Evolutionary conservation across 1,284 basidiomycete species (phyloP).

Genomic region (Earliella scabrosa): DNA sequence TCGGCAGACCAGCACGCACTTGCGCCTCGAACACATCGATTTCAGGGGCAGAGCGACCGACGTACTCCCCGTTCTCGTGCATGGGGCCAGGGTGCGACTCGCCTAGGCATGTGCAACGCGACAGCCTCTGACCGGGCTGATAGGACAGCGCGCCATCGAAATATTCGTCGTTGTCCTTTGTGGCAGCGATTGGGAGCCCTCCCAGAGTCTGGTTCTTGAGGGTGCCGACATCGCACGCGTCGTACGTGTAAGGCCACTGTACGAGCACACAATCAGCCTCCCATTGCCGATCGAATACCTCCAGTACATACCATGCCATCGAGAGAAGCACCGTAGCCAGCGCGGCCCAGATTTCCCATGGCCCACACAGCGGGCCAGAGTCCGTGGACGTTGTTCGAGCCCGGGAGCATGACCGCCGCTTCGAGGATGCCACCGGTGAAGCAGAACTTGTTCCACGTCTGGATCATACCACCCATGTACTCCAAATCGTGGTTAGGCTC

Average conservation of each 20-base stretch:
- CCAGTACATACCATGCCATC: slow-evolving; percentile 58
- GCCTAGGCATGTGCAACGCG: slow-evolving; percentile 84
- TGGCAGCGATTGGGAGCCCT: slow-evolving; percentile 43
- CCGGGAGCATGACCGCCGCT: slow-evolving; percentile 82
- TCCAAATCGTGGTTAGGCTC: slow-evolving; percentile 74
- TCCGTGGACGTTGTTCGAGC: slow-evolving; percentile 57
- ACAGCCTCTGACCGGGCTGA: slow-evolving; percentile 77
- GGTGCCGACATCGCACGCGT: slow-evolving; percentile 62
- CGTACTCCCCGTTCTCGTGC: slow-evolving; percentile 54
- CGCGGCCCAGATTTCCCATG: slow-evolving; percentile 61
- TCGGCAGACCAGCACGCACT: too few relatives aligned
- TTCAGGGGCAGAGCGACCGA: slow-evolving; percentile 85
- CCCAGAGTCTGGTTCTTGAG: slow-evolving; percentile 50
- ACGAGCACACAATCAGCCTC: background rate
- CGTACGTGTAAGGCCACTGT: slow-evolving; percentile 61
- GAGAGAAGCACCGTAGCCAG: slow-evolving; percentile 64
- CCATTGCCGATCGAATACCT: too few relatives aligned
- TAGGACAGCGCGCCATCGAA: slow-evolving; percentile 52
- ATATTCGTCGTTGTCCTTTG: slow-evolving; percentile 40
- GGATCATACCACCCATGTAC: slow-evolving; percentile 74
- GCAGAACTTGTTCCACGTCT: slow-evolving; percentile 92
- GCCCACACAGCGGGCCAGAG: slow-evolving; percentile 61
- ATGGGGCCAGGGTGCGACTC: slow-evolving; percentile 84
- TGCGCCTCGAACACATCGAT: slow-evolving; percentile 78
- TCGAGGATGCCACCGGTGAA: slow-evolving; percentile 87